Conservation (phyloP, 441 rosid genomes). For the Bruguiera hainesii region DNA sequence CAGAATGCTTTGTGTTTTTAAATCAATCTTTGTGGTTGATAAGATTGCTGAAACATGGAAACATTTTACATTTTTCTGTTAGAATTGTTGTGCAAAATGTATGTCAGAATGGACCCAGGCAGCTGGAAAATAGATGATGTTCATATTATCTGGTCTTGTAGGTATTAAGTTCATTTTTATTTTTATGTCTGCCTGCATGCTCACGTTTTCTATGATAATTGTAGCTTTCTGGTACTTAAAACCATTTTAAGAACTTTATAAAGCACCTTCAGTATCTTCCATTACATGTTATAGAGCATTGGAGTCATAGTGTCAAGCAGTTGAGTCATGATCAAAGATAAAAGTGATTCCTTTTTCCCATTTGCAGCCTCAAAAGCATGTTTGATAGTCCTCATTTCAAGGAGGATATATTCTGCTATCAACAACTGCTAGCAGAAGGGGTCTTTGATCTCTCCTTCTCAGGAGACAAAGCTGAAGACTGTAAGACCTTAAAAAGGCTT, state of each 20-base stretch:
- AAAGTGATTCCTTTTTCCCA: conserved; percentile 23
- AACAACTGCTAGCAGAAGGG: conserved; percentile 76
- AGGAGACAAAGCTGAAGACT: conserved; percentile 57
- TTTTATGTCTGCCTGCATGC: no score
- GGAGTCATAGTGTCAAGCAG: not conserved
- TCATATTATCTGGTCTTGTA: not conserved
- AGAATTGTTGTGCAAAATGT: not conserved
- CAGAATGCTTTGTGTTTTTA: not conserved
- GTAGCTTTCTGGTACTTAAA: no score
- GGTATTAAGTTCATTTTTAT: no score
- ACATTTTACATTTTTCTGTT: not conserved
- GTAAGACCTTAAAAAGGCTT: conserved; percentile 56
- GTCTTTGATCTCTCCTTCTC: conserved; percentile 57
- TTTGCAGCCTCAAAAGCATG: conserved; percentile 70
- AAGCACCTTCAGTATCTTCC: not conserved
- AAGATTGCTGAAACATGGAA: conserved; percentile 7
- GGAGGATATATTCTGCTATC: conserved; percentile 70
- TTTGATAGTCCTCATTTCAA: conserved; percentile 75
- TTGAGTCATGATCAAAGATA: conserved; percentile 9
- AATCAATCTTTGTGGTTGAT: not conserved
- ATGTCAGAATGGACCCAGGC: not conserved
- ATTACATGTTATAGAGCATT: not conserved
- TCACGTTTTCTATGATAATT: no score
- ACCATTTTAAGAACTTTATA: no score
- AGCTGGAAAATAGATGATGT: not conserved